A percentile compares a stretch with the other conserved stretches of the same genome.
Evolutionary conservation across 2,329 filamentous ascomycete species (phyloP).

Genomic region (Cercospora berteroae): DNA sequence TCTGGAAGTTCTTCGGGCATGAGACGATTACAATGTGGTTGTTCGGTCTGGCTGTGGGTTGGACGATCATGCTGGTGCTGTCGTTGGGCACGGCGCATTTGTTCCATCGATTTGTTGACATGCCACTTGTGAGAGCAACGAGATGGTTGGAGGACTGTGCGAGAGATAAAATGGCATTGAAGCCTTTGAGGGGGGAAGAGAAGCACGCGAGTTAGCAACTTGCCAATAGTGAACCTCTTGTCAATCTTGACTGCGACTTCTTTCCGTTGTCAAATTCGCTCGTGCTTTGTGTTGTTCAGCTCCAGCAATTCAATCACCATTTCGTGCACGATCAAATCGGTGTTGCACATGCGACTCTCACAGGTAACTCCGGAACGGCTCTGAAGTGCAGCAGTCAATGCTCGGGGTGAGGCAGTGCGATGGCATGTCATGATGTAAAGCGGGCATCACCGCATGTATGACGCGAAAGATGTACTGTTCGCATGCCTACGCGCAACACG

Average conservation of each 20-base stretch:
- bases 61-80: constrained; percentile 15
- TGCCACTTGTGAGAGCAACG: constrained; percentile 15
- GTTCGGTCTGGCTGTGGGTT: constrained; percentile 11
- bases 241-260: not conserved
- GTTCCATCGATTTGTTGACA: constrained; percentile 18
- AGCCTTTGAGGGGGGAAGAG: not conserved
- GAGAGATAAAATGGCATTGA: constrained; percentile 1
- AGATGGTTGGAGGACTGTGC: constrained; percentile 11
- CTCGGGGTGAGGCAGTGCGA: not conserved
- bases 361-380: not conserved
- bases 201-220: not conserved
- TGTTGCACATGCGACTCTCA: not conserved
- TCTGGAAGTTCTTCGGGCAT: constrained; percentile 9
- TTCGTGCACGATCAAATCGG: not conserved
- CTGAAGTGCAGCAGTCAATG: not conserved
- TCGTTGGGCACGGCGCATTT: constrained; percentile 10
- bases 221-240: not conserved
- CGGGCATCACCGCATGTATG: not conserved
- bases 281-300: not conserved
- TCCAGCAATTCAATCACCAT: not conserved
- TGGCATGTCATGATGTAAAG: not conserved
- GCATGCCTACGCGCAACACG: not conserved
- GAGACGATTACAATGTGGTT: constrained; percentile 4
- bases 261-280: not conserved
- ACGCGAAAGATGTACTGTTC: not conserved